These are phyloP conservation scores for Fomes fomentarius DNA, from an alignment of 1,284 basidiomycete genomes.

Conservation along the genomic window DNA sequence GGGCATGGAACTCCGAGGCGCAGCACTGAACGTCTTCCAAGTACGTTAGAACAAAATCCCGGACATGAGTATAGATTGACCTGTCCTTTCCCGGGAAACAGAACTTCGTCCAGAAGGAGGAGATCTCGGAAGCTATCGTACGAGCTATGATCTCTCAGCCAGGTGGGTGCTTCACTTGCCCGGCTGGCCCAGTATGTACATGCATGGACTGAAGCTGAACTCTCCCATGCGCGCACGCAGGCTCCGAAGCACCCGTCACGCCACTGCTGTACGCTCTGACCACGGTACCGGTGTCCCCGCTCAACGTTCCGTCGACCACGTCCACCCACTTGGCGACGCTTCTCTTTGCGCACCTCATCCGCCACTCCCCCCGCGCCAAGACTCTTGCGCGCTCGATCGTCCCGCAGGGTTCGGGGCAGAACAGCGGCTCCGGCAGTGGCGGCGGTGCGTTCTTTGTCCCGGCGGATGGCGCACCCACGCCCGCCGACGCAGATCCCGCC, in stretches of 20 bases:
- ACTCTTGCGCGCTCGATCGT: slow-evolving; percentile 73
- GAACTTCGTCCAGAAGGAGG: slow-evolving; percentile 77
- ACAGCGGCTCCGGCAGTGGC: too few relatives aligned
- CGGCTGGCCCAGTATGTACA: neutral
- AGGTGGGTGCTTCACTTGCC: slow-evolving; percentile 33
- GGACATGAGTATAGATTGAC: too few relatives aligned
- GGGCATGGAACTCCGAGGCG: slow-evolving; percentile 65
- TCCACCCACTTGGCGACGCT: slow-evolving; percentile 71
- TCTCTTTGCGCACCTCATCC: slow-evolving; percentile 72
- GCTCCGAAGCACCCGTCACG: slow-evolving; percentile 50
- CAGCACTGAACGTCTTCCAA: slow-evolving; percentile 73
- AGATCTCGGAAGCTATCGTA: slow-evolving; percentile 65
- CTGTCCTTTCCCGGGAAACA: too few relatives aligned
- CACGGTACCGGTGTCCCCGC: slow-evolving; percentile 54
- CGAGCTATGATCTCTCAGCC: slow-evolving; percentile 67
- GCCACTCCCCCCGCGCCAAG: slow-evolving; percentile 74
- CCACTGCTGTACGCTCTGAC: slow-evolving; percentile 69
- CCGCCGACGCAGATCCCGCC: slow-evolving; percentile 38
- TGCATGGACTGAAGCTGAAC: neutral
- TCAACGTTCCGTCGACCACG: slow-evolving; percentile 54
- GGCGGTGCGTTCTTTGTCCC: slow-evolving; percentile 78
- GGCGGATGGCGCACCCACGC: slow-evolving; percentile 57
- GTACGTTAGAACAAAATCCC: slow-evolving; percentile 68
- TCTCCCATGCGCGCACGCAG: slow-evolving; percentile 36
- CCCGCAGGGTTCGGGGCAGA: slow-evolving; percentile 46